phyloP scores from a whole-genome alignment of 2,329 filamentous ascomycete genomes.

The Trichophyton equinum region DNA sequence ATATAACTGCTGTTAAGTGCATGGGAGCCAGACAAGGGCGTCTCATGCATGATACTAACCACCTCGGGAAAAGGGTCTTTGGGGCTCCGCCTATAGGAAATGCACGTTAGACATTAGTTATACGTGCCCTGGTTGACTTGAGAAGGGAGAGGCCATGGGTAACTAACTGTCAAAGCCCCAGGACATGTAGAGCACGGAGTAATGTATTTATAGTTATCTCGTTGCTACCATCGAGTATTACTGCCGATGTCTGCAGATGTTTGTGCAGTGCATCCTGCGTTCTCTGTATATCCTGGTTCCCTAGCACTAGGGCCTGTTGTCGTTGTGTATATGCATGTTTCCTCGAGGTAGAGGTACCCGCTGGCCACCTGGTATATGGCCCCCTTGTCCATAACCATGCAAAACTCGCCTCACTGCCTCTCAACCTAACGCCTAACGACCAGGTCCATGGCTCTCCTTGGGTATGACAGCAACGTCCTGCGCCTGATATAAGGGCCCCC shows the following conservation, averaged over 20 bases:
- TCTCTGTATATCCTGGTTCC: slow-evolving; percentile 45
- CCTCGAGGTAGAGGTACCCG: slow-evolving; percentile 44
- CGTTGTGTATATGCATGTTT: slow-evolving; percentile 31
- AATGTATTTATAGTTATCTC: background rate
- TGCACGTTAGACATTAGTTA: background rate
- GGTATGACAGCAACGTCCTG: slow-evolving; percentile 35
- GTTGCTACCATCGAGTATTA: slow-evolving; percentile 30
- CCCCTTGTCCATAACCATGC: no score
- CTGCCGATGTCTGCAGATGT: slow-evolving; percentile 30
- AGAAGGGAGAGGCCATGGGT: slow-evolving; percentile 38
- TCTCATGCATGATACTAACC: slow-evolving; percentile 46
- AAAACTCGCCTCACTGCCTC: no score
- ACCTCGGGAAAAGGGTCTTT: slow-evolving; percentile 46
- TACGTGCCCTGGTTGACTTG: background rate
- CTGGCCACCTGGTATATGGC: slow-evolving; percentile 38
- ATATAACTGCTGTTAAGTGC: slow-evolving; percentile 8
- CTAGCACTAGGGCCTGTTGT: slow-evolving; percentile 26
- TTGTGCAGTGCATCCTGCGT: slow-evolving; percentile 39
- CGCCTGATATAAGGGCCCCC: slow-evolving; percentile 36
- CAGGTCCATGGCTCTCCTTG: slow-evolving; percentile 36
- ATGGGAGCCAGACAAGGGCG: slow-evolving; percentile 37
- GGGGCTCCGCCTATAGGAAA: slow-evolving; percentile 38
- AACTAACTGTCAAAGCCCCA: no score
- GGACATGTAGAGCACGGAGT: slow-evolving; percentile 29
- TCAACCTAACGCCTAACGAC: slow-evolving; percentile 33